Evolutionary conservation across 495 filamentous ascomycete species (phyloP), one percentile per base, ranked within the genome.

Genomic region (Neurospora tetrasperma): DNA sequence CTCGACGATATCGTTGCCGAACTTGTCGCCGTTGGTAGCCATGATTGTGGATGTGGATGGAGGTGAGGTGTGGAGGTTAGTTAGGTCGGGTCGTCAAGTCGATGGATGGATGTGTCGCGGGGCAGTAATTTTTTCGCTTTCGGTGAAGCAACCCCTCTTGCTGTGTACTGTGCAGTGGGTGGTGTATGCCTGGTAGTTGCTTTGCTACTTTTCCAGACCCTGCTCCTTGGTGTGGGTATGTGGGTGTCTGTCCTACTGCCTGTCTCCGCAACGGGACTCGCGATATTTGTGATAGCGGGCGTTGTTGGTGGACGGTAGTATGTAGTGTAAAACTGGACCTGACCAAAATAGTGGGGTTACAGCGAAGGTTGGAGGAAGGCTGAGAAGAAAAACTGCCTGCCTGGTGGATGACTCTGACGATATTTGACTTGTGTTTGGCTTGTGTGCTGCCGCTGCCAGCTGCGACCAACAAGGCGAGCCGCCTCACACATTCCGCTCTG

Each of bases 1-100:
- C 73, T 84, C 82, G 54, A 66, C 54, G 73, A 84, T 76, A 73
- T 85, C 84, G 75, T 86, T 85, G 69, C 83, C 84, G 76, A 82
- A 85, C 75, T 80, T 82, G 72, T 85, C 83, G 43, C 83, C 83
- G 77, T 85, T 83, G 76, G 81, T 79, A 71, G 82, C 80, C 83
- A 86, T 85, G 78, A 31, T 82, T 72, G 73, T 27, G 54, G 54
- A 66, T 66, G 54, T 31, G 54, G 48, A 59, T 59, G 72, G 35
- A 38, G 35, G 5, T 75, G 71, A 38, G 72, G 44, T 46, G 54
- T 59, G n/a, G 8, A 27, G 20, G 46, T 40, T 8, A 39, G 27
- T 38, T 38, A 38, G 35, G 27, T 31, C 27, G 27, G 27, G 27
- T 31, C 27, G 27, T 31, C 10, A 54, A 20, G 23, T 59, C 35